Evolutionary conservation across 345 rosid species (phyloP), one percentile per base, ranked within the genome.

Genomic region (Syzygium aqueum): DNA sequence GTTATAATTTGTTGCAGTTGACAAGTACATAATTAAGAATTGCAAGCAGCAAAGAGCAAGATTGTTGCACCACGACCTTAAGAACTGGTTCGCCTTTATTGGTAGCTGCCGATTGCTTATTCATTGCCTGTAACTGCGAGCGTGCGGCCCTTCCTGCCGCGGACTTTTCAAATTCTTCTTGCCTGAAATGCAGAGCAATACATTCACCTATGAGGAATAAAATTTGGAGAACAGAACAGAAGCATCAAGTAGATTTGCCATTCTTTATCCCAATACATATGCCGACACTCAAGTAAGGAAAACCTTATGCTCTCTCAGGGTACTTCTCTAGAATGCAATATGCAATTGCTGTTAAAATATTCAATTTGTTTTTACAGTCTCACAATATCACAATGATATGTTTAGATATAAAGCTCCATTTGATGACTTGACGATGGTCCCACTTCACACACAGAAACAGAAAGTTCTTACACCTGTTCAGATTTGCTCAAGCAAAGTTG

Each of bases 61-160:
- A 83, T 6, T 52, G 6, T 25, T 37, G 54, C 54, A 52, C 59
- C 2, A 21, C 46, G 86, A 97, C 98, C 99, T 96, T 97, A 56
- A 97, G 92, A 88, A 91, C 98, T n/a, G 99, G 97, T 91, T 95
- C 96, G 88, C 97, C 97, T 90, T 91, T 91, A 90, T 93, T 94
- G 53, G 96, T 30, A 88, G 92, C 93, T 51, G 94, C 92, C 52
- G 98, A 90, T 88, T 96, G 97, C 89, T 97, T 96, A 22, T 98
- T 96, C 95, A 93, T 92, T 30, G 88, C 95, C 85, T 95, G 92
- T 30, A 93, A 46, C 85, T 96, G 98, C 52, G 98, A 97, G 37
- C 93, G 93, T 4, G 99, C 98, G 85, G 98, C 99, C 90, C 94
- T 96, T 87, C 99, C 99, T 2, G 94, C 96, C 43, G 99, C 97